Conservation (phyloP, 108 stramenopile species). For the Parietichytrium sp. region DNA sequence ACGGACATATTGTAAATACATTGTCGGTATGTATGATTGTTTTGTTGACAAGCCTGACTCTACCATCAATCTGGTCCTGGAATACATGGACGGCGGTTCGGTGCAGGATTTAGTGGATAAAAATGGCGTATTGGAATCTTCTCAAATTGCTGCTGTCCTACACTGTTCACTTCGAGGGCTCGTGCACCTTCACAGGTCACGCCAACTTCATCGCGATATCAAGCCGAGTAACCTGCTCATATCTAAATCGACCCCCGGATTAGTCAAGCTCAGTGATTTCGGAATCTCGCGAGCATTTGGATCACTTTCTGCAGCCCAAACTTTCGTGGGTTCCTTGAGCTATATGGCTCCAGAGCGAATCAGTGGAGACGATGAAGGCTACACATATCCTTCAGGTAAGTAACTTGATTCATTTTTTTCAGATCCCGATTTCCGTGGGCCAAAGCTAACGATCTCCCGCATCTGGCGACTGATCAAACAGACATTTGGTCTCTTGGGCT, state of each 20-base stretch:
- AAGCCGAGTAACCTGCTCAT: conserved; percentile 64
- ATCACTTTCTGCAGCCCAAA: conserved; percentile 50
- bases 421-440: no score
- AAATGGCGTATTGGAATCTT: conserved; percentile 52
- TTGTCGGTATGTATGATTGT: conserved; percentile 64
- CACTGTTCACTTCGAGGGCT: conserved; percentile 51
- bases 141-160: conserved; percentile 51
- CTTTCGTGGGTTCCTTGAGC: conserved; percentile 64
- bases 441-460: no score
- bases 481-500: conserved; percentile 70
- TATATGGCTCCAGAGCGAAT: conserved; percentile 71
- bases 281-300: conserved; percentile 41
- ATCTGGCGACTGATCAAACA: conserved; percentile 46
- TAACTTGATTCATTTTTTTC: no score
- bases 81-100: conserved; percentile 50
- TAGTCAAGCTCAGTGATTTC: conserved; percentile 44
- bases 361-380: conserved; percentile 49
- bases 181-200: conserved; percentile 49
- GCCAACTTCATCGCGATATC: conserved; percentile 67
- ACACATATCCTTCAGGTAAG: conserved; percentile 50
- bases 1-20: conserved; percentile 40
- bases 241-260: background rate
- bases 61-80: conserved; percentile 56
- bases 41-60: conserved; percentile 55
- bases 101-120: conserved; percentile 46